These are phyloP conservation scores for Osmanthus fragrans DNA, from an alignment of 257 asterid genomes.

Conservation along the genomic window DNA sequence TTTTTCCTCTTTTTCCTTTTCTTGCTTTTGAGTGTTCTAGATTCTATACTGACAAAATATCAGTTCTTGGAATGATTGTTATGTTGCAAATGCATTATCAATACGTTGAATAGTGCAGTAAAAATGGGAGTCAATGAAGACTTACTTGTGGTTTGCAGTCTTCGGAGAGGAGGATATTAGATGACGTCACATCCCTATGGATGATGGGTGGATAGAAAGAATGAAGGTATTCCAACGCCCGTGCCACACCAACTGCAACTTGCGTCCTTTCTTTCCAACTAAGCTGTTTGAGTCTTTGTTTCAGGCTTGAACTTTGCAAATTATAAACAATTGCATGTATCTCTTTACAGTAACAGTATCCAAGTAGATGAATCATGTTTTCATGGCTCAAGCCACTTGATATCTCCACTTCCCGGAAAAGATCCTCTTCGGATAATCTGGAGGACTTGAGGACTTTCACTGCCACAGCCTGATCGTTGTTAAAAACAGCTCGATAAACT, in stretches of 20 bases:
- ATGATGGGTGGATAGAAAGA: constrained; percentile 62
- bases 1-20: neutral
- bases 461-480: constrained; percentile 48
- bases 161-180: constrained; percentile 65
- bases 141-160: constrained; percentile 61
- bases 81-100: constrained; percentile 2
- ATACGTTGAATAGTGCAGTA: neutral
- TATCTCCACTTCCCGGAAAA: constrained; percentile 62
- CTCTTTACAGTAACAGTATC: constrained; percentile 56
- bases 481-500: constrained; percentile 54
- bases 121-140: neutral
- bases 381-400: constrained; percentile 66
- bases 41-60: neutral
- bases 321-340: constrained; percentile 57
- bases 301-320: constrained; percentile 42
- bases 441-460: constrained; percentile 56
- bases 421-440: constrained; percentile 39
- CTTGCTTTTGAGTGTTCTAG: neutral
- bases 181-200: constrained; percentile 70
- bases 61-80: neutral
- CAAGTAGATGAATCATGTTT: constrained; percentile 57
- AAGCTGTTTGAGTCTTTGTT: constrained; percentile 51
- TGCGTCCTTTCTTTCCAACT: constrained; percentile 69
- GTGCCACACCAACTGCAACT: constrained; percentile 66
- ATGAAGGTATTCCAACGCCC: constrained; percentile 72